Conservation (phyloP, 208 protist species). For the Naegleria fowleri region DNA sequence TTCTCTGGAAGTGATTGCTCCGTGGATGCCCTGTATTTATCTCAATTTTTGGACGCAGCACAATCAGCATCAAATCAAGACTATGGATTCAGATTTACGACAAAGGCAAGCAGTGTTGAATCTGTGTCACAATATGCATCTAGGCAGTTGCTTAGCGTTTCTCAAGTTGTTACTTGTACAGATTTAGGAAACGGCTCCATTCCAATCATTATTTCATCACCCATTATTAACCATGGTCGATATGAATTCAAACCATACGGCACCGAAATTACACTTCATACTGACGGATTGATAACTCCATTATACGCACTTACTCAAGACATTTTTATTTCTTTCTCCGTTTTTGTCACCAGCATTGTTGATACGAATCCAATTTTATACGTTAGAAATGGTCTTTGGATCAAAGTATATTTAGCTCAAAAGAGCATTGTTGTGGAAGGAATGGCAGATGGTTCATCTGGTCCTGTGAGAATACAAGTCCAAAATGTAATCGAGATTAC, state of each 20-base stretch:
- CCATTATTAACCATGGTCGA: too few relatives aligned
- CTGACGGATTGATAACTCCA: not conserved
- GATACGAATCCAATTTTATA: not conserved
- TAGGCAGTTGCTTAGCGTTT: too few relatives aligned
- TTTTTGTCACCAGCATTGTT: not conserved
- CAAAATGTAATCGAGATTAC: too few relatives aligned
- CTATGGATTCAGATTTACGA: too few relatives aligned
- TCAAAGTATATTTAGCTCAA: not conserved
- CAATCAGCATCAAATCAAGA: too few relatives aligned
- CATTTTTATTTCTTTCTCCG: not conserved
- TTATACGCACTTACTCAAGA: not conserved
- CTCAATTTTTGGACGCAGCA: too few relatives aligned
- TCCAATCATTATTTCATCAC: too few relatives aligned
- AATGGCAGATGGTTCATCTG: not conserved
- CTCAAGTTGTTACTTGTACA: too few relatives aligned
- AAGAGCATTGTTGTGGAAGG: not conserved
- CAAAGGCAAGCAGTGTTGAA: too few relatives aligned
- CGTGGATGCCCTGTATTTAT: too few relatives aligned
- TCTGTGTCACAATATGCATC: too few relatives aligned
- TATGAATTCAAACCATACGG: not conserved
- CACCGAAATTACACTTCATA: not conserved
- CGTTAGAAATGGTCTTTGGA: not conserved
- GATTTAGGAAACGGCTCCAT: too few relatives aligned
- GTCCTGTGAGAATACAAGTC: not conserved
- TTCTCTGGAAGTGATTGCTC: not conserved